Evolutionary conservation across 768 basidiomycete species (phyloP).

Genomic region (Plicaturopsis crispa): DNA sequence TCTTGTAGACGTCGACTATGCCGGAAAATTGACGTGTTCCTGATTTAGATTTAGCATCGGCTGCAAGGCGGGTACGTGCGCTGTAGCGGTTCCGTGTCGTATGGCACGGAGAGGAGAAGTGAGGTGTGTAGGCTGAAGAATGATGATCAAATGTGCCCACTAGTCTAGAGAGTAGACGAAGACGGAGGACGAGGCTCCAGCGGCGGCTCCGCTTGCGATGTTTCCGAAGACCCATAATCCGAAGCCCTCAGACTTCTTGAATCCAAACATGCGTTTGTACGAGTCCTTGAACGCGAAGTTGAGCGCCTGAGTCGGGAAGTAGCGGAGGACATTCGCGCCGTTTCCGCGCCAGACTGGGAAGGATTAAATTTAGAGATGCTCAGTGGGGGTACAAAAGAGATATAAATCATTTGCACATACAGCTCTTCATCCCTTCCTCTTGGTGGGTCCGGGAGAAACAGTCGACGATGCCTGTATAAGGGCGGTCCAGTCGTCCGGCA

Average conservation of each 20-base stretch:
- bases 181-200: conserved; percentile 31
- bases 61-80: conserved; percentile 33
- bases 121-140: not conserved
- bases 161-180: conserved; percentile 42
- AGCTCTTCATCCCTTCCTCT: conserved; percentile 29
- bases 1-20: conserved; percentile 33
- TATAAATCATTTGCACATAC: no score
- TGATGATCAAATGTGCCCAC: conserved; percentile 19
- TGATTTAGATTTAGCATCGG: conserved; percentile 31
- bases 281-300: conserved; percentile 43
- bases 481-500: conserved; percentile 26
- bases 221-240: conserved; percentile 32
- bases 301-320: conserved; percentile 39
- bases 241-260: conserved; percentile 28
- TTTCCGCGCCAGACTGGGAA: conserved; percentile 35
- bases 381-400: conserved; percentile 1
- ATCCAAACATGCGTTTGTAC: conserved; percentile 29
- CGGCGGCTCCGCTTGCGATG: conserved; percentile 33
- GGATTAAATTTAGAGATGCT: not conserved
- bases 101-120: not conserved
- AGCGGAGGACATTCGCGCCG: conserved; percentile 33
- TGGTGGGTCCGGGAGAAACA: conserved; percentile 24
- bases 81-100: conserved; percentile 11
- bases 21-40: conserved; percentile 34
- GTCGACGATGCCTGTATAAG: conserved; percentile 27